Conservation (phyloP, 1,139 yeast genomes). For the Pichia sp. region DNA sequence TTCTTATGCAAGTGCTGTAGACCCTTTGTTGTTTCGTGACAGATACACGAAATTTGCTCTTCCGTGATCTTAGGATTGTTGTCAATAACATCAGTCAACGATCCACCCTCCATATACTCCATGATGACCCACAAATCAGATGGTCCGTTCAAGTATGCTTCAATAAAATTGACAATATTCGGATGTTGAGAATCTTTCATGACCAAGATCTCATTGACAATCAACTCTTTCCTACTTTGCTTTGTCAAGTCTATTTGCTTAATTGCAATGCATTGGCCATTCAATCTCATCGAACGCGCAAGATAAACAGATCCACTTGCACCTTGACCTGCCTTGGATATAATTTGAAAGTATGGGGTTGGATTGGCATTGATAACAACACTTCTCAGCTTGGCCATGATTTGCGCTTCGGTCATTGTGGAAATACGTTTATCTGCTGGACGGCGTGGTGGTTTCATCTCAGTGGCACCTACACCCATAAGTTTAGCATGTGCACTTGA, state of each 20-base stretch:
- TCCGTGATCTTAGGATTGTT: constrained; percentile 63
- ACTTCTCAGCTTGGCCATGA: constrained; percentile 75
- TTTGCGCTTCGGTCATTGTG: constrained; percentile 79
- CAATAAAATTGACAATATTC: constrained; percentile 89
- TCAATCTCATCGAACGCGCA: constrained; percentile 62
- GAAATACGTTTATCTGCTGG: constrained; percentile 53
- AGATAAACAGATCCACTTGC: constrained; percentile 95
- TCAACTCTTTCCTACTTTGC: constrained; percentile 91
- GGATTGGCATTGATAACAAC: constrained; percentile 87
- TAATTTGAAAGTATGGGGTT: constrained; percentile 73
- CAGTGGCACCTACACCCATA: constrained; percentile 8
- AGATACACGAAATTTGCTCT: constrained; percentile 83
- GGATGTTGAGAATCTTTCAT: constrained; percentile 92
- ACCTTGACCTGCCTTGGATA: constrained; percentile 98
- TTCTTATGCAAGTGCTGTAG: constrained; percentile 85
- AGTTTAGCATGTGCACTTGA: constrained; percentile 17
- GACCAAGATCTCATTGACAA: constrained; percentile 88
- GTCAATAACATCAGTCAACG: constrained; percentile 85
- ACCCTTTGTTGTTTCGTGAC: constrained; percentile 88
- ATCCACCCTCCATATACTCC: constrained; percentile 95
- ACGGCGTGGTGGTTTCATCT: constrained; percentile 11
- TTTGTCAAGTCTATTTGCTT: constrained; percentile 92
- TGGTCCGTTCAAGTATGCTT: constrained; percentile 70
- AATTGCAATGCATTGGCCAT: constrained; percentile 66
- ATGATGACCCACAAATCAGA: constrained; percentile 80